Percentiles rank a stretch among this genome's conserved stretches.
Evolutionary conservation across 805 yeast species (phyloP).

Genomic region (Candida ascalaphidarum): DNA sequence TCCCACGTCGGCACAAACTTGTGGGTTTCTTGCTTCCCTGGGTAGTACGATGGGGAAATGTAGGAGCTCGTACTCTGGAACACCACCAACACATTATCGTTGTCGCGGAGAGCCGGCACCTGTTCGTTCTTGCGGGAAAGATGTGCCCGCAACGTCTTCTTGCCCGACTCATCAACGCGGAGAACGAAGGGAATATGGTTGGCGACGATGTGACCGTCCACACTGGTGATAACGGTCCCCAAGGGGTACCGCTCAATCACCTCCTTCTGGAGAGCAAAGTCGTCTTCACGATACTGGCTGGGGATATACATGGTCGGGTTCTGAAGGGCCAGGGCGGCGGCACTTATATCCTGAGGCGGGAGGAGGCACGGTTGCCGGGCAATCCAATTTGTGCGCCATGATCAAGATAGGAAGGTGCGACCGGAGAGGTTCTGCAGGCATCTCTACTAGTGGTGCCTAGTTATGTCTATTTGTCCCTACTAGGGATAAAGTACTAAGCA

Average conservation of each 20-base stretch:
- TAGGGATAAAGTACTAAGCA: too few relatives aligned
- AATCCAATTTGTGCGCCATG: too few relatives aligned
- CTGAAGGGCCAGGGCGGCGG: too few relatives aligned
- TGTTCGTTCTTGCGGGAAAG: constrained; percentile 47
- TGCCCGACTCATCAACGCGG: constrained; percentile 25
- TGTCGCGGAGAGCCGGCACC: constrained; percentile 26
- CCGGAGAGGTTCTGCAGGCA: too few relatives aligned
- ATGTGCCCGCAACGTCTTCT: constrained; percentile 43
- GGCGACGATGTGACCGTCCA: constrained; percentile 35
- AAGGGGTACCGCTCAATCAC: constrained; percentile 42
- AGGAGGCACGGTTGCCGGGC: too few relatives aligned
- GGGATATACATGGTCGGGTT: constrained; percentile 38
- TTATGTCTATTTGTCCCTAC: too few relatives aligned
- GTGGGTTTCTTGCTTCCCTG: constrained; percentile 45
- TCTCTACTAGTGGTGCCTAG: too few relatives aligned
- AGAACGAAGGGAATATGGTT: constrained; percentile 51
- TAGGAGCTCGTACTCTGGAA: constrained; percentile 47
- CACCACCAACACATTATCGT: constrained; percentile 37
- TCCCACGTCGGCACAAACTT: constrained; percentile 70
- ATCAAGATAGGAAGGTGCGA: too few relatives aligned
- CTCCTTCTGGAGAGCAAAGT: constrained; percentile 28
- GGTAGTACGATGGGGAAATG: constrained; percentile 53
- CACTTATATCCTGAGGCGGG: too few relatives aligned
- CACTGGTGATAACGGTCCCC: constrained; percentile 39
- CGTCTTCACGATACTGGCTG: constrained; percentile 16